phyloP scores from a whole-genome alignment of 192 early-diverging fungal genomes.

The Coemansia sp. region DNA sequence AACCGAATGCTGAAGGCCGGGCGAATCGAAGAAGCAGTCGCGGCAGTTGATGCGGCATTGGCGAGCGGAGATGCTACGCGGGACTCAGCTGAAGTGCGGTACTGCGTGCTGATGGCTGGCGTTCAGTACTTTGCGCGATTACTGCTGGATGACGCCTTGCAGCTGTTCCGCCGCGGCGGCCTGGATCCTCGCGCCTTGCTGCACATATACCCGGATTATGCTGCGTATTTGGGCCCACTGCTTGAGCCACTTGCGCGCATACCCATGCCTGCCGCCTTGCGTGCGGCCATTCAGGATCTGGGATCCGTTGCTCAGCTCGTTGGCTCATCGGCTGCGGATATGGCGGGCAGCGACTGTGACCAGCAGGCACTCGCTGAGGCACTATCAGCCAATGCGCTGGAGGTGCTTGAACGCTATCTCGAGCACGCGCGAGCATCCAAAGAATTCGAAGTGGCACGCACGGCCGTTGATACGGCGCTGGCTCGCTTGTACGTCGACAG shows the following conservation, averaged over 20 bases:
- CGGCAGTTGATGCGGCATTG: constrained; percentile 20
- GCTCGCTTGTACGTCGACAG: constrained; percentile 32
- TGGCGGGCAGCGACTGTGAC: constrained; percentile 15
- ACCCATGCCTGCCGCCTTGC: constrained; percentile 30
- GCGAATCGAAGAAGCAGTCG: constrained; percentile 40
- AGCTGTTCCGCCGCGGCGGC: constrained; percentile 28
- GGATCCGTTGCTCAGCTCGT: constrained; percentile 16
- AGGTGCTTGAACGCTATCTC: constrained; percentile 44
- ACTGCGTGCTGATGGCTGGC: constrained; percentile 45
- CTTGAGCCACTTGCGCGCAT: constrained; percentile 39
- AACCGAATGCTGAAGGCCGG: constrained; percentile 17
- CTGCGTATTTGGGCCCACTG: constrained; percentile 25
- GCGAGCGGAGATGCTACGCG: neutral
- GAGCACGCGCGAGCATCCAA: constrained; percentile 14
- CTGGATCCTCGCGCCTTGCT: constrained; percentile 46
- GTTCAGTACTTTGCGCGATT: constrained; percentile 23
- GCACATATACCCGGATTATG: constrained; percentile 34
- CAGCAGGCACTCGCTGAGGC: constrained; percentile 10
- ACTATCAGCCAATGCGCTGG: constrained; percentile 22
- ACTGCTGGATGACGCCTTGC: constrained; percentile 44
- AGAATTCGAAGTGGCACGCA: neutral
- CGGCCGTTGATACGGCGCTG: constrained; percentile 40
- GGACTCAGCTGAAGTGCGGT: constrained; percentile 16
- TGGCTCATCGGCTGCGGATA: constrained; percentile 5
- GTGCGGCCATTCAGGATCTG: constrained; percentile 26